Base-by-base conservation (phyloP, 768 basidiomycete genomes). In the Kwoniella shandongensis region DNA sequence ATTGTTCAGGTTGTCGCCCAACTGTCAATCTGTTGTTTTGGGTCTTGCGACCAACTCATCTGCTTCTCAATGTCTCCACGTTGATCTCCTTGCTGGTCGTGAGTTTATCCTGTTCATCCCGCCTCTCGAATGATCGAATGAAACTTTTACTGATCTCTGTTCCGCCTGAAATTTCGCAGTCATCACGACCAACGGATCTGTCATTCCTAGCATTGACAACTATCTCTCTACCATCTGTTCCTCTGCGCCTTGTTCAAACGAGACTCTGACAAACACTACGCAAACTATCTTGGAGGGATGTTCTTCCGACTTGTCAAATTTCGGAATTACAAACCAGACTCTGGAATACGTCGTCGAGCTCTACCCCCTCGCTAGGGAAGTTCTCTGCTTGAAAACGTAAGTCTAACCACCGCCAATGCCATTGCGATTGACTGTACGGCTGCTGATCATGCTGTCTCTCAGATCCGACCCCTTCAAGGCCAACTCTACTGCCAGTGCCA, bases 341-440 rank as follows among this genome's bases (percentile, higher is more conserved):
- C 49, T 72, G 36, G 53, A 47, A 17, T 54, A 44, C 17, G 53
- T 64, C 40, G 44, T 72, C 44, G 53, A 48, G 40, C 58, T 59
- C n/a, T 74, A 74, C 54, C 69, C 69, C 11, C 59, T 70, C 18
- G 71, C 70, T 17, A 52, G 73, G 17, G 71, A 76, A 45, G 62
- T 76, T 12, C 51, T 57, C 22, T 76, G 75, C 47, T 54, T 75
- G 61, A 71, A 70, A 39, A 70, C 70, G 48, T 62, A 38, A 62
- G 66, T 55, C n/a, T n/a, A n/a, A n/a, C n/a, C 17, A 27, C 26
- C 25, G 20, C n/a, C 17, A 2, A 26, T 49, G n/a, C n/a, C n/a
- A n/a, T n/a, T n/a, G n/a, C n/a, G n/a, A n/a, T n/a, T n/a, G n/a
- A n/a, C n/a, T n/a, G n/a, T n/a, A n/a, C n/a, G n/a, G n/a, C n/a